Conservation (phyloP, 148 eudicot species). For the Persicaria tinctoria region DNA sequence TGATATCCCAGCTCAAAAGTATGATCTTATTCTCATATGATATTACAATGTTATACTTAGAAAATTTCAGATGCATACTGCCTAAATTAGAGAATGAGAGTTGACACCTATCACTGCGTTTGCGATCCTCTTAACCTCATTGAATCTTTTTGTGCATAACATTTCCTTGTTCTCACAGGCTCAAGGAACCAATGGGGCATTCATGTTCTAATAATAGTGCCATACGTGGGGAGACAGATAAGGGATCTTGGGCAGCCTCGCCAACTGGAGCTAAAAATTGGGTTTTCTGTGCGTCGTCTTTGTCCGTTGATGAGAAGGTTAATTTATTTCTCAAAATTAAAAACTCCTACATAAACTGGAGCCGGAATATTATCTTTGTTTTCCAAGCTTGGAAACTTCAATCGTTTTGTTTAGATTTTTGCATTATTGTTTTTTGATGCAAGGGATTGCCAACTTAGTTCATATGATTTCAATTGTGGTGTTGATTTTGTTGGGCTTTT, state of each 20-base stretch:
- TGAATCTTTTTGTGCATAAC: background rate
- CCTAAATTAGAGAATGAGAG: background rate
- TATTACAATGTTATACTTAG: background rate
- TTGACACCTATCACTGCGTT: too few species aligned
- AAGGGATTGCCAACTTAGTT: background rate
- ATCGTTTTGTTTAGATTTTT: background rate
- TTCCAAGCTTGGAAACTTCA: background rate
- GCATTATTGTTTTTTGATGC: background rate
- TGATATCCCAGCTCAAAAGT: constrained; percentile 31
- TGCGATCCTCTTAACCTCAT: background rate
- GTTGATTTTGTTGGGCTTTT: background rate
- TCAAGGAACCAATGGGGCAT: background rate
- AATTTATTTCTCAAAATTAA: constrained; percentile 7
- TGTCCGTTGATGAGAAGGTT: constrained; percentile 80
- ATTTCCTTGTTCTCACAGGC: background rate
- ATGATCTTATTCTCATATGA: constrained; percentile 13
- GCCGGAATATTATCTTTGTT: too few species aligned
- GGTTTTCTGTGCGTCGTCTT: constrained; percentile 85
- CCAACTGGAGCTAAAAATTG: constrained; percentile 35
- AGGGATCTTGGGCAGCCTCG: constrained; percentile 31
- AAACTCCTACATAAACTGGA: background rate
- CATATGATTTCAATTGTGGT: background rate
- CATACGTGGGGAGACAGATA: background rate
- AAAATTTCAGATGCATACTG: background rate
- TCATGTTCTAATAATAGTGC: background rate